Conservation (phyloP, 495 filamentous ascomycete genomes). For the Penicillium taxi region DNA sequence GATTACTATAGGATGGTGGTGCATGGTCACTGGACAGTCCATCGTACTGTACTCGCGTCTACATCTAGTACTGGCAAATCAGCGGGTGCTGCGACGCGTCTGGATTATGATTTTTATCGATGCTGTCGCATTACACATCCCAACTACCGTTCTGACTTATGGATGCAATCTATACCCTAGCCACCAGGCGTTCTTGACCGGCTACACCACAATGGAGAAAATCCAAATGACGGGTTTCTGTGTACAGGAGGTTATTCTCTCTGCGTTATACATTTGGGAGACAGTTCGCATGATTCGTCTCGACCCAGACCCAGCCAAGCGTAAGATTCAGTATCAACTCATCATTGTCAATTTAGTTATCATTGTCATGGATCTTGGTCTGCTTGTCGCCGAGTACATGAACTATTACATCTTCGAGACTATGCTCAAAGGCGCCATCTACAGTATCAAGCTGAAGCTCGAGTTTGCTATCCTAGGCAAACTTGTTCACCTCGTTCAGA, state of each 20-base stretch:
- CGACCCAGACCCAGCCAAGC: constrained; percentile 35
- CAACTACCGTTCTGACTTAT: constrained; percentile 50
- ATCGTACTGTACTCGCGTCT: constrained; percentile 63
- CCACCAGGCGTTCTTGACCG: constrained; percentile 22
- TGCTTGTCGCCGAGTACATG: constrained; percentile 50
- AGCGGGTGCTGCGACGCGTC: constrained; percentile 42
- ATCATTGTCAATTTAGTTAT: constrained; percentile 51
- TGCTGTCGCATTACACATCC: constrained; percentile 46
- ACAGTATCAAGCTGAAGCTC: constrained; percentile 59
- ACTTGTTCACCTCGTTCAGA: constrained; percentile 35
- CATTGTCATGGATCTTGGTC: constrained; percentile 46
- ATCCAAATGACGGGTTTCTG: constrained; percentile 57
- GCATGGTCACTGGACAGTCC: constrained; percentile 59
- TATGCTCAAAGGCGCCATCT: constrained; percentile 51
- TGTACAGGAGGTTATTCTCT: constrained; percentile 55
- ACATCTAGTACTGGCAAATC: constrained; percentile 49
- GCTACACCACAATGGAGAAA: constrained; percentile 53
- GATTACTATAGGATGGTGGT: constrained; percentile 50
- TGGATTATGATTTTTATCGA: constrained; percentile 53
- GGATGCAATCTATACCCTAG: constrained; percentile 43
- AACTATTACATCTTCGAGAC: constrained; percentile 52
- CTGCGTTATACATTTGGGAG: constrained; percentile 52
- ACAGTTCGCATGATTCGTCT: constrained; percentile 42
- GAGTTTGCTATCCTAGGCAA: constrained; percentile 56
- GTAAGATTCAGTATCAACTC: constrained; percentile 51